Evolutionary conservation across 805 yeast species (phyloP).

Genomic region (Candida boleticola): DNA sequence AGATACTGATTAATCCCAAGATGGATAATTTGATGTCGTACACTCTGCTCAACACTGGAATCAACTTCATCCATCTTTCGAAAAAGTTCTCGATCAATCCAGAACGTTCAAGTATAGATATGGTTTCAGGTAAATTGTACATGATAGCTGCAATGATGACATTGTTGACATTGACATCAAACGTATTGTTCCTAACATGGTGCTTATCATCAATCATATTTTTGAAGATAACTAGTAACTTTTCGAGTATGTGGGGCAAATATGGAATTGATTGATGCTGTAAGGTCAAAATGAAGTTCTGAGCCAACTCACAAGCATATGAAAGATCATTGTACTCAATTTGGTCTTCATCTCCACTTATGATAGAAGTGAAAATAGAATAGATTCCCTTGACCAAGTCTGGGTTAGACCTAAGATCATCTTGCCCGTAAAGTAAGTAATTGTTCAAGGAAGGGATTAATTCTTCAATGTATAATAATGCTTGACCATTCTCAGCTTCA

Average conservation of each 20-base stretch:
- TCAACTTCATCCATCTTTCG: slow-evolving; percentile 60
- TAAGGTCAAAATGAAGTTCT: slow-evolving; percentile 59
- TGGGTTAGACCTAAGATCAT: slow-evolving; percentile 39
- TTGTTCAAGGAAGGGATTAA: slow-evolving; percentile 71
- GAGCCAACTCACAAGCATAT: slow-evolving; percentile 60
- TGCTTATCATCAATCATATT: slow-evolving; percentile 26
- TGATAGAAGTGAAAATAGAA: slow-evolving; percentile 46
- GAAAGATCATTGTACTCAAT: slow-evolving; percentile 56
- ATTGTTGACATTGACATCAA: slow-evolving; percentile 53
- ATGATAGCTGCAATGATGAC: slow-evolving; percentile 63
- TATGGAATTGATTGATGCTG: slow-evolving; percentile 45
- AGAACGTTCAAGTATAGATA: slow-evolving; percentile 46
- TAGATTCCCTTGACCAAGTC: slow-evolving; percentile 48
- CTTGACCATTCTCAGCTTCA: slow-evolving; percentile 34
- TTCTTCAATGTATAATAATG: slow-evolving; percentile 72
- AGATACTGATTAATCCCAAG: slow-evolving; percentile 59
- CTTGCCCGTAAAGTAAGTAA: slow-evolving; percentile 52
- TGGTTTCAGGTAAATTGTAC: slow-evolving; percentile 54
- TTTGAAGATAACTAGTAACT: slow-evolving; percentile 39
- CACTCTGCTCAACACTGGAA: slow-evolving; percentile 61
- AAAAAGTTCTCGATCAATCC: slow-evolving; percentile 50
- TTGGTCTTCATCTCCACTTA: slow-evolving; percentile 43
- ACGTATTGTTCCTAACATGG: slow-evolving; percentile 30
- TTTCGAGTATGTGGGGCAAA: slow-evolving; percentile 45
- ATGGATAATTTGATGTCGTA: slow-evolving; percentile 77